phyloP scores from a whole-genome alignment of 768 basidiomycete species.

The Lentinula guzmanii region DNA sequence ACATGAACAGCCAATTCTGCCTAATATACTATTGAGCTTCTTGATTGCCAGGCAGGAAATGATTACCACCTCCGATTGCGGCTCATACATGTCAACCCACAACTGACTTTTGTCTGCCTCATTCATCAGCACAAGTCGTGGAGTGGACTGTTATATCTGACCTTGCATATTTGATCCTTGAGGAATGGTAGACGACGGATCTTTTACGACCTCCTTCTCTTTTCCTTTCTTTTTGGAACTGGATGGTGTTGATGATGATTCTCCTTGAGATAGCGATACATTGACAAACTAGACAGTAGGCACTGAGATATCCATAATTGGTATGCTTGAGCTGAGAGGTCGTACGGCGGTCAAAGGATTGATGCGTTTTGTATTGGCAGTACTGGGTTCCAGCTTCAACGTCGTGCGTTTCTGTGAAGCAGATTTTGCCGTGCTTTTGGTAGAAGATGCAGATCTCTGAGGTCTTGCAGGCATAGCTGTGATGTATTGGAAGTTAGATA shows the following conservation, averaged over 20 bases:
- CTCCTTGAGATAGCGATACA: background rate
- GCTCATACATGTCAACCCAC: conserved; percentile 65
- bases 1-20: conserved; percentile 76
- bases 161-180: conserved; percentile 10
- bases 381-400: conserved; percentile 1
- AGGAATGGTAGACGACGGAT: background rate
- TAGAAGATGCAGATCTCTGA: background rate
- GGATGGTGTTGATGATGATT: background rate
- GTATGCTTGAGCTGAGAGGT: background rate
- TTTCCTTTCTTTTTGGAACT: conserved; percentile 14
- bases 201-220: conserved; percentile 10
- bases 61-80: conserved; percentile 42
- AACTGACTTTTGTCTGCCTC: conserved; percentile 29
- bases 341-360: conserved; percentile 20
- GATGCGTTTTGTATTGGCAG: conserved; percentile 8
- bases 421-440: background rate
- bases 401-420: background rate
- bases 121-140: background rate
- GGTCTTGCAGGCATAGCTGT: background rate
- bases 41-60: background rate
- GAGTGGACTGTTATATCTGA: background rate
- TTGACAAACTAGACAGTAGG: conserved; percentile 13
- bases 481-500: too few relatives aligned
- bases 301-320: background rate
- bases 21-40: conserved; percentile 24